Base-by-base conservation (phyloP, 2,329 filamentous ascomycete genomes). In the Fusarium sterilihyphosum region DNA sequence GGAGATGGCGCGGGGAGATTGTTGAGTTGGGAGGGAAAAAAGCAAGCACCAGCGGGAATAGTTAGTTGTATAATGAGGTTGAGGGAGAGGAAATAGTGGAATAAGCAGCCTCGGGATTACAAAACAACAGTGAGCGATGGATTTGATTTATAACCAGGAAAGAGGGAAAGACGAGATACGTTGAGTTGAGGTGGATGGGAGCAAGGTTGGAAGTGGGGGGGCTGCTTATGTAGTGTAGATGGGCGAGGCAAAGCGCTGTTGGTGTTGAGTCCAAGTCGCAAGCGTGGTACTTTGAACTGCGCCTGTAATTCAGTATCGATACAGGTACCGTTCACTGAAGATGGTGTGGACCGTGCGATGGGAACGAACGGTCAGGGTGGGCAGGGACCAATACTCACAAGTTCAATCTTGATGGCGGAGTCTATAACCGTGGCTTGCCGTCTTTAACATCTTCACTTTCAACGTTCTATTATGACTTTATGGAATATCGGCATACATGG, bases 331-430 rank as follows among this genome's bases (percentile, higher is more conserved):
- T 8, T 14, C n/a, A 60, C 58, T 49, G 18, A 47, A 35, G 67
- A 63, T 70, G 66, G 57, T 59, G 60, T 52, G 73, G 69, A 47
- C 63, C 73, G 73, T 74, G 73, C 72, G 57, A 59, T 31, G 58
- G 57, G 68, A 70, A 74, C 72, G 67, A 74, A 74, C 72, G 58
- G 72, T 63, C 68, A 61, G 49, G 68, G 72, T 75, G 69, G 49
- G 73, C 65, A 75, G 53, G 73, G 69, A 58, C 62, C 62, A 64
- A 64, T 35, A 9, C 35, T 64, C 16, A 26, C 12, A 24, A 26
- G 65, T 56, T 61, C 5, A 54, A 37, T 20, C n/a, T 68, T 56
- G 20, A 37, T 26, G 52, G 8, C 35, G 24, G 52, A 40, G 52
- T 29, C 52, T 29, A 40, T 56, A 56, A 50, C 67, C 71, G 67